phyloP scores from a whole-genome alignment of 371 early-diverging fungal species.

The Batrachochytrium dendrobatidis region DNA sequence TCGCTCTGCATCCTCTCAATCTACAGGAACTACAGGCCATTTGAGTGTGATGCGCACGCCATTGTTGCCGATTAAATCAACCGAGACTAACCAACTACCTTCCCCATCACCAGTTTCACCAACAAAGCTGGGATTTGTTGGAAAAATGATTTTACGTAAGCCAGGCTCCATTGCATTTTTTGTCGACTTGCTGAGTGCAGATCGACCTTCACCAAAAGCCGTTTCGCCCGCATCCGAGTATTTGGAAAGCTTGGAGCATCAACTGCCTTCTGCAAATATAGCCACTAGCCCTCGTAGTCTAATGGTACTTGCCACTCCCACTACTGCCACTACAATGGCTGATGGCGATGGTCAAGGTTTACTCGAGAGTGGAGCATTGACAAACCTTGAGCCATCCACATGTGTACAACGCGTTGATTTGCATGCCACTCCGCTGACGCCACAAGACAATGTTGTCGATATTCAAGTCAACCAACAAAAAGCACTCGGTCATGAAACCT shows the following conservation, averaged over 20 bases:
- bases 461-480: too few species aligned
- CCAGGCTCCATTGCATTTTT: slow-evolving; percentile 9
- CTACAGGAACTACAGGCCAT: too few species aligned
- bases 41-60: too few species aligned
- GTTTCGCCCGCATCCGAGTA: background rate
- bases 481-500: too few species aligned
- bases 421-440: background rate
- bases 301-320: background rate
- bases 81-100: background rate
- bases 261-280: background rate
- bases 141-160: slow-evolving; percentile 1
- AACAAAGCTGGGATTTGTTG: background rate
- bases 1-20: too few species aligned
- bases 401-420: background rate
- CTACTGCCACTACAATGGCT: background rate
- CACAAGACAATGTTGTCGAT: too few species aligned
- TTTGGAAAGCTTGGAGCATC: background rate
- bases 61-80: too few species aligned
- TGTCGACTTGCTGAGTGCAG: background rate
- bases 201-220: background rate
- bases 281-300: slow-evolving; percentile 5
- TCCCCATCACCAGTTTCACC: background rate
- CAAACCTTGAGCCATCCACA: background rate
- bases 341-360: too few species aligned
- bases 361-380: too few species aligned